Evolutionary conservation across 371 early-diverging fungal species (phyloP).

Genomic region (Mucor mucedo): DNA sequence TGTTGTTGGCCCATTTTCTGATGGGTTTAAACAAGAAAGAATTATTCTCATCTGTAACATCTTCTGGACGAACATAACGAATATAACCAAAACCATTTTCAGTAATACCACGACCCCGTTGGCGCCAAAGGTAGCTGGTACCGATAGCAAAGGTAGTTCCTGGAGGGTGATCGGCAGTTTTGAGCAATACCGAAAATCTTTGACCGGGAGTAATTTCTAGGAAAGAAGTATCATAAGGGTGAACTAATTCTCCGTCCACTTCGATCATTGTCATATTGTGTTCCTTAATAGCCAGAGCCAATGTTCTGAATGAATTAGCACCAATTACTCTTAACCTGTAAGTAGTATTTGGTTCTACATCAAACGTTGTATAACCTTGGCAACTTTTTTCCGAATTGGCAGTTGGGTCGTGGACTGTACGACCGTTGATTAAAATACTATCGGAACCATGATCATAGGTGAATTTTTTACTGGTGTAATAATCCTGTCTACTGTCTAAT

Average conservation of each 20-base stretch:
- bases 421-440: slow-evolving; percentile 52
- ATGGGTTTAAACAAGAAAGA: not conserved
- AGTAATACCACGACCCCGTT: slow-evolving; percentile 25
- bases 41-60: not conserved
- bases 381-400: slow-evolving; percentile 13
- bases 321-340: slow-evolving; percentile 54
- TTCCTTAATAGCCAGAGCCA: slow-evolving; percentile 41
- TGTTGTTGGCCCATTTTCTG: not conserved
- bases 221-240: slow-evolving; percentile 26
- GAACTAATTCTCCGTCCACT: slow-evolving; percentile 42
- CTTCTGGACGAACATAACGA: slow-evolving; percentile 17
- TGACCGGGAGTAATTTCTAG: slow-evolving; percentile 38
- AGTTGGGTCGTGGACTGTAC: slow-evolving; percentile 26
- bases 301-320: slow-evolving; percentile 31
- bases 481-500: slow-evolving; percentile 20
- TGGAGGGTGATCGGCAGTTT: slow-evolving; percentile 23
- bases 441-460: slow-evolving; percentile 37
- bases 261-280: slow-evolving; percentile 55
- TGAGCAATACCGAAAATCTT: slow-evolving; percentile 33
- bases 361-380: slow-evolving; percentile 36
- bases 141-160: slow-evolving; percentile 32
- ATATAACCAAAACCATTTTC: slow-evolving; percentile 36
- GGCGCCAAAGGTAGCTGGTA: slow-evolving; percentile 30
- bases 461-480: slow-evolving; percentile 32
- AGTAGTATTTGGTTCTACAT: slow-evolving; percentile 39